Percentiles rank a stretch among this genome's conserved stretches.
Conservation (phyloP, 1,284 basidiomycete species). For the Lignosus rhinocerotis region DNA sequence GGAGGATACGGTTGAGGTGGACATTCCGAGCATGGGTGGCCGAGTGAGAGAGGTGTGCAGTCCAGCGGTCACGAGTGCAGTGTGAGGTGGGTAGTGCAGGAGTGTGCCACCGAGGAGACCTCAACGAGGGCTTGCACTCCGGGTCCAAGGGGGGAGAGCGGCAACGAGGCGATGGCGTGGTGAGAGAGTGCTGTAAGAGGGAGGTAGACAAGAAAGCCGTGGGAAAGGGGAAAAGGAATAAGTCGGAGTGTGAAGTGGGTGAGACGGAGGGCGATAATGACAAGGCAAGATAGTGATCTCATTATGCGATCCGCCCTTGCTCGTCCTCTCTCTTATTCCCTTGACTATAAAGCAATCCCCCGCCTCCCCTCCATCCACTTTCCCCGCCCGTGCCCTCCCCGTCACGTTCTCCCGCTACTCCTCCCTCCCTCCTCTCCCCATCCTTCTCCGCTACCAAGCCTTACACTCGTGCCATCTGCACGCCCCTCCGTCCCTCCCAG, state of each 20-base stretch:
- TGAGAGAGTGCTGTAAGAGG: conserved; percentile 14
- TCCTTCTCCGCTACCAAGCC: background rate
- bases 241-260: conserved; percentile 12
- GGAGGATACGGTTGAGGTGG: conserved; percentile 10
- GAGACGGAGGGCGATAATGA: conserved; percentile 1
- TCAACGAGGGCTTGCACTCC: background rate
- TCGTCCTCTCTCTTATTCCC: conserved; percentile 11
- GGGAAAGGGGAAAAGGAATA: conserved; percentile 8
- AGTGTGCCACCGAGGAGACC: background rate
- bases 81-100: conserved; percentile 1
- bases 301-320: conserved; percentile 14
- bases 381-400: conserved; percentile 23
- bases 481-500: conserved; percentile 10
- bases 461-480: conserved; percentile 5
- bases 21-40: conserved; percentile 5
- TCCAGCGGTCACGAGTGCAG: conserved; percentile 12
- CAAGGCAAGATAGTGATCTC: conserved; percentile 14
- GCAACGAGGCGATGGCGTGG: conserved; percentile 22
- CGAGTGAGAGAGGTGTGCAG: conserved; percentile 1
- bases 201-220: background rate
- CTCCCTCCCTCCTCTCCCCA: conserved; percentile 11
- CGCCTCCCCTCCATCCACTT: conserved; percentile 19
- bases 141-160: conserved; percentile 6
- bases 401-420: conserved; percentile 15
- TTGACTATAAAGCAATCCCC: conserved; percentile 19